phyloP scores from a whole-genome alignment of 2,329 filamentous ascomycete genomes.

The Aspergillus oerlinghausenensis region DNA sequence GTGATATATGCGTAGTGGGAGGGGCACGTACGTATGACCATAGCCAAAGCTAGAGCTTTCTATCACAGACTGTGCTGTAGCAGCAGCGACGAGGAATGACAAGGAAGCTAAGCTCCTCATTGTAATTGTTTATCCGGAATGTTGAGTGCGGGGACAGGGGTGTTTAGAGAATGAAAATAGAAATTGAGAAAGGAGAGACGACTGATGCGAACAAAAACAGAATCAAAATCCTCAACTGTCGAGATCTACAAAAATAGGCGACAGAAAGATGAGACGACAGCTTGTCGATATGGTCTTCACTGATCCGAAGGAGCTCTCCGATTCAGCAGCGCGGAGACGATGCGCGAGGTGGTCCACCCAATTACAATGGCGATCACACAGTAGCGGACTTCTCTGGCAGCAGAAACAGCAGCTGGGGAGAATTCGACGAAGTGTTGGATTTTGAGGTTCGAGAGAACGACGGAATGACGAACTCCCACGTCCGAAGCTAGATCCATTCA shows the following conservation, averaged over 20 bases:
- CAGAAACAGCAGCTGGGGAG: conserved; percentile 44
- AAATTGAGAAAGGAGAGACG: background rate
- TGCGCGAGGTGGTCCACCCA: conserved; percentile 41
- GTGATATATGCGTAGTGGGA: background rate
- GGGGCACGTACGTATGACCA: conserved; percentile 51
- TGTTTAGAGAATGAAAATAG: background rate
- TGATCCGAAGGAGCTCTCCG: conserved; percentile 17
- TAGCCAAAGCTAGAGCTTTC: conserved; percentile 76
- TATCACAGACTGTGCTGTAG: conserved; percentile 62
- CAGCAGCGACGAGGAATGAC: conserved; percentile 45
- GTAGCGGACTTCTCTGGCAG: conserved; percentile 50
- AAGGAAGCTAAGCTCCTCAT: conserved; percentile 41
- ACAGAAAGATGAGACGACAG: conserved; percentile 11
- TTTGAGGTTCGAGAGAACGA: conserved; percentile 39
- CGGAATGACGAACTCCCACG: conserved; percentile 43
- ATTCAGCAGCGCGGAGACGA: conserved; percentile 31
- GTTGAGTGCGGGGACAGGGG: conserved; percentile 1
- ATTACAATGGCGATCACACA: conserved; percentile 48
- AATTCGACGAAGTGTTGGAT: conserved; percentile 51
- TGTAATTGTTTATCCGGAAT: conserved; percentile 19
- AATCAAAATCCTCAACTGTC: background rate
- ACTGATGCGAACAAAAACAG: background rate
- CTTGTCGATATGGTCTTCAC: conserved; percentile 8
- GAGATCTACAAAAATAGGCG: background rate
- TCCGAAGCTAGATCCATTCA: conserved; percentile 37